phyloP scores from a whole-genome alignment of 1,139 yeast species.

The Diutina scorzettiae region DNA sequence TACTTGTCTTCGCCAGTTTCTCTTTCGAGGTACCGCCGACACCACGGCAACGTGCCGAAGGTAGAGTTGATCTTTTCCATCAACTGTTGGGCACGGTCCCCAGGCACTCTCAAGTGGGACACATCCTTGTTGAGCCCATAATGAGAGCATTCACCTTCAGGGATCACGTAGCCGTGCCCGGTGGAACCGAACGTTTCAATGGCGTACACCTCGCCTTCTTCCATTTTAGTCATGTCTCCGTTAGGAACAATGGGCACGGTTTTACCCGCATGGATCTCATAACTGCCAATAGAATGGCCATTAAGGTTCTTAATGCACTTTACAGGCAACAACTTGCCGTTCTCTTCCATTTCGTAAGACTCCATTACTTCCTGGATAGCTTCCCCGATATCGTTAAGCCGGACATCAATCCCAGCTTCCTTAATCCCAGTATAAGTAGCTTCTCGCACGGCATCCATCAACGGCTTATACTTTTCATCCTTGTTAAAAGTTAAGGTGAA shows the following conservation, averaged over 20 bases:
- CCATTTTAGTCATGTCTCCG: conserved; percentile 94
- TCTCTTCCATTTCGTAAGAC: conserved; percentile 80
- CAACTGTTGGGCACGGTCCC: conserved; percentile 58
- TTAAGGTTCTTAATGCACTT: conserved; percentile 85
- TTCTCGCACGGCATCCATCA: conserved; percentile 74
- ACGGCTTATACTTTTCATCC: conserved; percentile 52
- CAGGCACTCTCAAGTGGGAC: conserved; percentile 23
- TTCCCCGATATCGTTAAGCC: conserved; percentile 90
- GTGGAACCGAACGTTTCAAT: conserved; percentile 97
- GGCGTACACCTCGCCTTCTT: conserved; percentile 96
- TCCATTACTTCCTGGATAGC: conserved; percentile 97
- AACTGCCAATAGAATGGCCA: conserved; percentile 86
- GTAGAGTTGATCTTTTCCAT: conserved; percentile 58
- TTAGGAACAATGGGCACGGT: conserved; percentile 92
- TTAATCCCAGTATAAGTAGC: conserved; percentile 91
- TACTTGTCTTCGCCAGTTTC: conserved; percentile 79
- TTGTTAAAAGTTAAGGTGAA: conserved; percentile 85
- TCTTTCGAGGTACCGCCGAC: conserved; percentile 88
- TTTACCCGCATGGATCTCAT: conserved; percentile 84
- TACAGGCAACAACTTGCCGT: conserved; percentile 77
- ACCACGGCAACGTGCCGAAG: conserved; percentile 93
- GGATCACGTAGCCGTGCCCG: conserved; percentile 81
- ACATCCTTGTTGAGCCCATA: conserved; percentile 50
- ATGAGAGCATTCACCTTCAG: conserved; percentile 90
- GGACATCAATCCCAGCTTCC: conserved; percentile 92